phyloP scores from a whole-genome alignment of 2,329 filamentous ascomycete genomes.

The Herpotrichia juniperi region DNA sequence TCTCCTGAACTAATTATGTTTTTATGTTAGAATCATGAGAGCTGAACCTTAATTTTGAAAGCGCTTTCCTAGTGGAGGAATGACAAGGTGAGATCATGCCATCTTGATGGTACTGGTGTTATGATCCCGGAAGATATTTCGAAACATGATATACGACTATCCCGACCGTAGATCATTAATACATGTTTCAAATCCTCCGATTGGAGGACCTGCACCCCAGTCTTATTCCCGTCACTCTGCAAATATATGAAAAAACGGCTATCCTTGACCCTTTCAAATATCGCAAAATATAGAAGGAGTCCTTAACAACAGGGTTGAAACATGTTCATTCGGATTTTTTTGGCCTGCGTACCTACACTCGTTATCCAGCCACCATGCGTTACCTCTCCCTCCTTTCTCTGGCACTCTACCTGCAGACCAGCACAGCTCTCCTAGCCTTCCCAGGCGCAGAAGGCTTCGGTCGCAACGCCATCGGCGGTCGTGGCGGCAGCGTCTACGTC shows the following conservation, averaged over 20 bases:
- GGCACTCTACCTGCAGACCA: not conserved
- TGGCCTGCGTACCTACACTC: no score
- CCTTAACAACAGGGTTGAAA: no score
- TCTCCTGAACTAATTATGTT: no score
- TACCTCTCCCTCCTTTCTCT: not conserved
- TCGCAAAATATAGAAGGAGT: no score
- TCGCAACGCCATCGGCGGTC: constrained; percentile 53
- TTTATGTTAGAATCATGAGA: no score
- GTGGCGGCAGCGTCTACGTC: constrained; percentile 55
- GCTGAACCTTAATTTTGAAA: no score
- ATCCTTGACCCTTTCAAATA: no score
- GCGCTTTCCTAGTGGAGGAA: no score
- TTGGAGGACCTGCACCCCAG: not conserved
- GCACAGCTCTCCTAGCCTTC: constrained; percentile 47
- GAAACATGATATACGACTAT: not conserved
- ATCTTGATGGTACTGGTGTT: no score
- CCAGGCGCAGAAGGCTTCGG: constrained; percentile 60
- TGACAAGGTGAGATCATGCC: no score
- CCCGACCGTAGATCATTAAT: not conserved
- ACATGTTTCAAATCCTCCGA: not conserved
- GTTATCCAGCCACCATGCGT: not conserved
- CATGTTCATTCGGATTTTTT: no score
- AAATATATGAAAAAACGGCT: not conserved
- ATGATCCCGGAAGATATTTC: no score
- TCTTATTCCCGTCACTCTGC: not conserved